Conservation (phyloP, 2,329 filamentous ascomycete species). For the Diaporthe ilicicola region DNA sequence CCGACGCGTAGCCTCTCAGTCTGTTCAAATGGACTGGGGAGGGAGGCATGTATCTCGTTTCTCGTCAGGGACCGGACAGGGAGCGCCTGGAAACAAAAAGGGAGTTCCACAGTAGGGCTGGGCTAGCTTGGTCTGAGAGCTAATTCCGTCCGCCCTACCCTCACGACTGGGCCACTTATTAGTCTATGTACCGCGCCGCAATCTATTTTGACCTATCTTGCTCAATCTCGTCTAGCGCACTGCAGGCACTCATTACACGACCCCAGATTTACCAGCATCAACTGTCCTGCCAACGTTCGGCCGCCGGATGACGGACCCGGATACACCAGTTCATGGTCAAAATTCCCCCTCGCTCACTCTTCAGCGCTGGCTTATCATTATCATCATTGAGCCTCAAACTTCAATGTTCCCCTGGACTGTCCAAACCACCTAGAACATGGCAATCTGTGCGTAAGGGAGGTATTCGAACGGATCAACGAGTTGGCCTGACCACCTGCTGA, state of each 20-base stretch:
- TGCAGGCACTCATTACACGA: background rate
- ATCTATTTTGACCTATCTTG: conserved; percentile 23
- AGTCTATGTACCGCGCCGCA: conserved; percentile 10
- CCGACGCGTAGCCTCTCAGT: background rate
- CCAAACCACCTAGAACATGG: background rate
- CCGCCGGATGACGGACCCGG: background rate
- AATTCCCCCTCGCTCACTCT: too few species aligned
- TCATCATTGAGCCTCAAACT: background rate
- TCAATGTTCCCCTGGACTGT: too few species aligned
- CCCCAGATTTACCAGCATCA: background rate
- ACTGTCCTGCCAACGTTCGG: background rate
- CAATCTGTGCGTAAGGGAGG: background rate
- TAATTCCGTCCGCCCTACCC: conserved; percentile 2
- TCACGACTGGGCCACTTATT: background rate
- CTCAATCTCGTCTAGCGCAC: background rate
- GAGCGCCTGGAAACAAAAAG: background rate
- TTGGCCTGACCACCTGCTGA: background rate
- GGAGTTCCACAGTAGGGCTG: background rate
- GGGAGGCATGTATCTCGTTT: background rate
- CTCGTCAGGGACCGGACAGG: too few species aligned
- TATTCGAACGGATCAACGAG: background rate
- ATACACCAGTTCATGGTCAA: background rate
- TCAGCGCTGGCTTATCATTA: background rate
- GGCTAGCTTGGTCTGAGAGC: background rate
- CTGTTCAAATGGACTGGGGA: background rate